Evolutionary conservation across 768 basidiomycete species (phyloP), one percentile per base, ranked within the genome.

Genomic region (Piloderma croceum): DNA sequence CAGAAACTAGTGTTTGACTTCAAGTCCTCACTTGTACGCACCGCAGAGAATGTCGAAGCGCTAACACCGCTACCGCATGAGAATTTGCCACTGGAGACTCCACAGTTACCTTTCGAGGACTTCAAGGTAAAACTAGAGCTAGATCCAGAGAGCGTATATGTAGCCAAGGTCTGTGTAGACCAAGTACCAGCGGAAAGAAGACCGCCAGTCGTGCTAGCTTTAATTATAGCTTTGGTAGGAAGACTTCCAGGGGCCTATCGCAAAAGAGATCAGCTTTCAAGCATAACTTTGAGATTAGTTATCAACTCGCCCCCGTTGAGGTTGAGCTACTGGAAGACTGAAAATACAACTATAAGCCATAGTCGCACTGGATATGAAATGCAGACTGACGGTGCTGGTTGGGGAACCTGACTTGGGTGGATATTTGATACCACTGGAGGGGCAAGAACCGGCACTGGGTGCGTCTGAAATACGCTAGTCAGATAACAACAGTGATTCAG

Each of bases 91-190:
- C 58, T 51, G 15, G 64, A 66, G 27, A 79, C 68, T 13, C 70
- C 74, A 51, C 78, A 81, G 38, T 55, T 62, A 11, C 79, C 79
- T 56, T 79, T 80, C 9, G 74, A 76, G 18, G 76, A 76, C 19
- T 64, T 65, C 63, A 81, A 64, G 7, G 75, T 79, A 61, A 80
- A 79, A 49, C 71, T 68, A 6, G 64, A 63, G 18, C 65, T 49
- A 13, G 67, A 61, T 23, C 76, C 74, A 6, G 70, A 65, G 21
- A 75, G 44, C 2, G 71, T 72, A 50, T 69, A 74, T 2, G 77
- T 79, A 10, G 76, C 78, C 24, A 71, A 62, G 6, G 77, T 79
- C 54, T 80, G 78, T 7, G 72, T 74, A 6, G 75, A 77, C 76
- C 76, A 79, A 10, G 75, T 79, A 15, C 76, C 79, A 6, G 50